Evolutionary conservation across 306 rosid genomes (phyloP), one percentile per base, ranked within the genome.

Genomic region (Cicer yamashitae): DNA sequence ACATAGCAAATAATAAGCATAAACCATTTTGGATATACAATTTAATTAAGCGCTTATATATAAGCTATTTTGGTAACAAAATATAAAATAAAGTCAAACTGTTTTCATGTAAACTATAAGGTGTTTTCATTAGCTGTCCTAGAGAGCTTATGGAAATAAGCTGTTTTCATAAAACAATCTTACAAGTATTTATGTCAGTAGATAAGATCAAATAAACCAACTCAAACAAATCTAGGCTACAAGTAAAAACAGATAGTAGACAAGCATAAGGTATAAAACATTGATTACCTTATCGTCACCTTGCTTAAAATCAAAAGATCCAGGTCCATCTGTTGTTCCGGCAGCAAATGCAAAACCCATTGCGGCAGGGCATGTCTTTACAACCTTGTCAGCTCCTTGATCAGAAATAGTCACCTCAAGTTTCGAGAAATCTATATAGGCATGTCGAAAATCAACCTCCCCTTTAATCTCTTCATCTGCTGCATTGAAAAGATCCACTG

Each of bases 331-430:
- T 13, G 97, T 93, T 67, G 96, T 93, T 83, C 98, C 98, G 14
- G 98, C 98, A 7, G 93, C 98, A 89, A 91, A 93, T 74, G 89
- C 90, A 77, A 91, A 88, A 41, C 98, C 98, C 98, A 93, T 93
- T 48, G 98, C 96, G 43, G 98, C 97, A 37, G 98, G 96, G 74
- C 98, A 93, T 63, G 98, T 93, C 79, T 87, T 88, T 53, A 83
- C 91, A 65, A 79, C 85, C 79, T 91, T 71, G 10, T 82, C 50
- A 77, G 71, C 83, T 82, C 89, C 97, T 58, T 80, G 43, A 64
- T 82, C 82, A 46, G 83, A 79, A 80, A 91, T 56, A 4, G 91
- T 84, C 52, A 91, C 94, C 70, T 89, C 87, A 73, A 89, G 88
- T 53, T 88, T 71, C 53, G 98, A 91, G 67, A 93, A 93, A 86